phyloP scores from a whole-genome alignment of 331 rosid genomes.

The Acacia pycnantha region DNA sequence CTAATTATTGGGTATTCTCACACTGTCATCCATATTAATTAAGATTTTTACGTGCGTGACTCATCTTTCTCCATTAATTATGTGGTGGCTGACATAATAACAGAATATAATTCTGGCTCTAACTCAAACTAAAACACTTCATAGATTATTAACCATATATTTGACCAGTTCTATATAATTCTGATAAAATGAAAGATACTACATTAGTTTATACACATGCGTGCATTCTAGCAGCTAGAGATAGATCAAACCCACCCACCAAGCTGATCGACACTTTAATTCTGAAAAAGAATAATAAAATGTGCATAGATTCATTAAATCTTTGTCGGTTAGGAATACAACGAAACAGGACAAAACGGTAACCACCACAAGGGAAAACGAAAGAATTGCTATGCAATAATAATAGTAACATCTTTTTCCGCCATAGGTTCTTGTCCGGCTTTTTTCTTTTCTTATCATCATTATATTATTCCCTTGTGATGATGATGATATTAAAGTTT shows the following conservation, averaged over 20 bases:
- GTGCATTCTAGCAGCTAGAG: background rate
- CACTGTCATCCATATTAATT: constrained; percentile 9
- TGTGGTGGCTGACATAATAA: too few species aligned
- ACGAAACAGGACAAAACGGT: constrained; percentile 25
- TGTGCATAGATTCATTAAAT: constrained; percentile 18
- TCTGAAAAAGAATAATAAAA: background rate
- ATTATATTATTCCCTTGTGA: constrained; percentile 1
- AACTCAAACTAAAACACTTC: background rate
- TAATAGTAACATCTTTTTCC: background rate
- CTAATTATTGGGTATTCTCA: background rate
- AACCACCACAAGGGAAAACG: constrained; percentile 29
- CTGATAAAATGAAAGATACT: background rate
- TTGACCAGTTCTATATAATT: background rate
- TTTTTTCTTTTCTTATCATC: background rate
- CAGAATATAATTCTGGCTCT: constrained; percentile 7
- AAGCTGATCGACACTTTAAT: constrained; percentile 1
- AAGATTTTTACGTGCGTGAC: background rate
- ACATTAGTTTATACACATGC: background rate
- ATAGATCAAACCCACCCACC: background rate
- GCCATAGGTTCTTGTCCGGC: constrained; percentile 1
- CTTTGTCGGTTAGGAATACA: constrained; percentile 14
- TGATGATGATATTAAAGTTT: constrained; percentile 11
- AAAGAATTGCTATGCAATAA: constrained; percentile 15
- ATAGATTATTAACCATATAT: background rate
- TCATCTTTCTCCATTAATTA: background rate